These are phyloP conservation scores for Rutstroemia sp. DNA, from an alignment of 2,329 filamentous ascomycete species.

Conservation along the genomic window DNA sequence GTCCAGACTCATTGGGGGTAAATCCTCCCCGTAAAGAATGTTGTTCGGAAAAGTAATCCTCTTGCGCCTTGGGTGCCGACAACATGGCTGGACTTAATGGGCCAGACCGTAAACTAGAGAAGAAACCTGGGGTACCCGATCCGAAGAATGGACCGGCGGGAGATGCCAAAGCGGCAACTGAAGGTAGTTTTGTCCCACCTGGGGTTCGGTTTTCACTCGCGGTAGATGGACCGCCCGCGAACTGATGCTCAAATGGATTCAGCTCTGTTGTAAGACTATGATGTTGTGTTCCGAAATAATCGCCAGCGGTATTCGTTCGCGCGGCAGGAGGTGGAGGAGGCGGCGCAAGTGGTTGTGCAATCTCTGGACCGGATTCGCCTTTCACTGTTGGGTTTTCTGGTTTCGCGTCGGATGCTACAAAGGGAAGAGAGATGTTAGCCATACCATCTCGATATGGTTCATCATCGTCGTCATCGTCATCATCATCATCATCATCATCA, in stretches of 20 bases:
- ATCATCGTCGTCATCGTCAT: too few relatives aligned
- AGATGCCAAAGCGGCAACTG: constrained; percentile 85
- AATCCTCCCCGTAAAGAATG: constrained; percentile 75
- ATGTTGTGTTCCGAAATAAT: constrained; percentile 49
- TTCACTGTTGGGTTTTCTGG: background rate
- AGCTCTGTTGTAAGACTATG: constrained; percentile 64
- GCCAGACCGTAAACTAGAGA: constrained; percentile 81
- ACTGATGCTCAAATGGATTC: constrained; percentile 96
- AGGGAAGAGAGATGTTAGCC: background rate
- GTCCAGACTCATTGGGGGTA: constrained; percentile 92
- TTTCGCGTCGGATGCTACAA: background rate
- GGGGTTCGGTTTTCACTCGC: constrained; percentile 66
- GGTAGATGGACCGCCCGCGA: constrained; percentile 39
- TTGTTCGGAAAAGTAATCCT: constrained; percentile 83
- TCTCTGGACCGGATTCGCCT: background rate
- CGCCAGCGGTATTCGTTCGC: constrained; percentile 30
- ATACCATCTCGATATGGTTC: background rate
- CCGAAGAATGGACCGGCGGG: constrained; percentile 73
- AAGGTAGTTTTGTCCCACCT: constrained; percentile 74
- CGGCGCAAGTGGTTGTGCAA: background rate
- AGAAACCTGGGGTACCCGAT: constrained; percentile 68
- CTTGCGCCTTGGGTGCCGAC: constrained; percentile 59
- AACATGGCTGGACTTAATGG: constrained; percentile 97
- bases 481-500: too few relatives aligned
- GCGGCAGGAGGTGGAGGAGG: background rate